Base-by-base conservation (phyloP, 1,284 basidiomycete genomes). In the Gymnopus androsaceus region DNA sequence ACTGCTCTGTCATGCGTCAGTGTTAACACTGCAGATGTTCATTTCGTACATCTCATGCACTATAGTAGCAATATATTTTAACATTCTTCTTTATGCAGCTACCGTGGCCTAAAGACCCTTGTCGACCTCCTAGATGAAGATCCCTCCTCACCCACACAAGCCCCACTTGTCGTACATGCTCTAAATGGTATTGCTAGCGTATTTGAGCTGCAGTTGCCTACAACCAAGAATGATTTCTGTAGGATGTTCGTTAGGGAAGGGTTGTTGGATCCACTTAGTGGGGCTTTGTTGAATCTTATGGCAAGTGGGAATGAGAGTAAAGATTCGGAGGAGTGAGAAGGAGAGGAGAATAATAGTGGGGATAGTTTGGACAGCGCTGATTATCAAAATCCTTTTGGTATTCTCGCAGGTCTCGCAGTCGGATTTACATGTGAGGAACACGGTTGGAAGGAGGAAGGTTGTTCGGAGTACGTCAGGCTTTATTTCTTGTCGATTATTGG, bases 221-320 rank as follows among this genome's bases (percentile, higher is more conserved):
- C 95, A 7, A 95, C 95, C 7, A 93, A 97, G 66, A 98, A 96
- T 68, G 96, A 98, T 72, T 98, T 98, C 69, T 98, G 95, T 68
- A 85, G 96, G 15, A 97, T 98, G 92, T 95, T 98, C 73, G 94
- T 97, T 30, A 84, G 94, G 23, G 96, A 98, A 72, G 95, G 95
- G 15, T 78, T 98, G 4, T 78, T 98, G 34, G 95, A 98, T 63
- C 96, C 96, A 0, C 75, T 99, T 1, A 94, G 95, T 0, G 88
- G 90, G 0, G 95, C 95, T 0, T 72, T 99, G 37, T 76, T 96
- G 52, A 91, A 92, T 63, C 90, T 98, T 54, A 90, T 95, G 78
- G 82, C 84, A 3, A 89, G 84, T 61, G 82, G 84, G 17, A 87
- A 85, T 52, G 79, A 83, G 2, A 84, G 86, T 2, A 78, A 15